phyloP scores from a whole-genome alignment of 176 grass and related monocot species.

The Stipa capillata region DNA sequence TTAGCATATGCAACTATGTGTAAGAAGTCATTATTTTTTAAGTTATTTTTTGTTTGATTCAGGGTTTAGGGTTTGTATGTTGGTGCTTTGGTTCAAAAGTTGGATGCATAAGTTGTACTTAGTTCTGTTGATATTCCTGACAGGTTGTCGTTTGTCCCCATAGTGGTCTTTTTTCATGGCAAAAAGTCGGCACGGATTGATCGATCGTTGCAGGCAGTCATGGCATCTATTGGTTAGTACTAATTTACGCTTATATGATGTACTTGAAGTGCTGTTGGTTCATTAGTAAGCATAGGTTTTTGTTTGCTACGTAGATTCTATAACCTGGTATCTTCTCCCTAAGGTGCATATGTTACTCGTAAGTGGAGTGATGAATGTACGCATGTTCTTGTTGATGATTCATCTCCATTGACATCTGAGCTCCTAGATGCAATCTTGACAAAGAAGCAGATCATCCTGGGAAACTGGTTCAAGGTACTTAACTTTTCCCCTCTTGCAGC shows the following conservation, averaged over 20 bases:
- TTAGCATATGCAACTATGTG: not conserved
- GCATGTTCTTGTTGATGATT: constrained; percentile 77
- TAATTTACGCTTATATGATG: constrained; percentile 12
- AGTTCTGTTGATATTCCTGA: constrained; percentile 12
- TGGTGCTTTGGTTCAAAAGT: not conserved
- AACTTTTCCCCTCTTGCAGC: not conserved
- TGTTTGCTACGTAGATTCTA: not conserved
- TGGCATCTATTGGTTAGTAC: constrained; percentile 79
- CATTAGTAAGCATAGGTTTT: not conserved
- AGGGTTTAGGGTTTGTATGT: too few species aligned
- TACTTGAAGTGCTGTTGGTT: not conserved
- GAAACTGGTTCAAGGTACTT: constrained; percentile 80
- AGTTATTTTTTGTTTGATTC: not conserved
- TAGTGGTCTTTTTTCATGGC: constrained; percentile 52
- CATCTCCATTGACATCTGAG: constrained; percentile 57
- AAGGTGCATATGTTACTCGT: constrained; percentile 64
- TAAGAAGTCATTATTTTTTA: not conserved
- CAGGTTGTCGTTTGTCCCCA: constrained; percentile 73
- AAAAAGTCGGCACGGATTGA: constrained; percentile 35
- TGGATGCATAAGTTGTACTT: not conserved
- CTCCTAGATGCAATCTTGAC: constrained; percentile 71
- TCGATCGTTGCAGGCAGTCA: constrained; percentile 49
- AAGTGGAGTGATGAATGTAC: constrained; percentile 82
- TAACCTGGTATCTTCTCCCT: constrained; percentile 4
- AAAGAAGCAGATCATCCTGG: constrained; percentile 58